Evolutionary conservation across 73 alveolate genomes (phyloP).

Genomic region (Paramecium sonneborni): DNA sequence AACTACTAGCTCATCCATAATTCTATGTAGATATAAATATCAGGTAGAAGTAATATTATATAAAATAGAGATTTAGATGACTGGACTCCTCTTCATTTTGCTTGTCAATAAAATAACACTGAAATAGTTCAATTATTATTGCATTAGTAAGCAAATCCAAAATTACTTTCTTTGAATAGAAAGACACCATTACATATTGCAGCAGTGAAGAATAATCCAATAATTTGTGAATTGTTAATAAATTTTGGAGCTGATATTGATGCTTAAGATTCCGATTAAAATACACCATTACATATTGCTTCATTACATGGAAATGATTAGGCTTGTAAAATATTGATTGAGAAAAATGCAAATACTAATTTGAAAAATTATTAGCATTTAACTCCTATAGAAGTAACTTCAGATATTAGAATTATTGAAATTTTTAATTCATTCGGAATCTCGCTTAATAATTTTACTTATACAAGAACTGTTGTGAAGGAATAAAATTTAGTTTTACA

Average conservation of each 20-base stretch:
- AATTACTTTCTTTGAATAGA: neutral
- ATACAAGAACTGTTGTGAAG: neutral
- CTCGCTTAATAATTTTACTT: neutral
- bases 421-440: slow-evolving; percentile 13
- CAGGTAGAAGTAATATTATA: neutral
- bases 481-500: neutral
- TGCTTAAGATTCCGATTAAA: slow-evolving; percentile 20
- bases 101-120: slow-evolving; percentile 16
- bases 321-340: neutral
- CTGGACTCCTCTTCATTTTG: slow-evolving; percentile 59
- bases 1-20: neutral
- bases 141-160: neutral
- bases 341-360: neutral
- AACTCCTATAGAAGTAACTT: slow-evolving; percentile 6
- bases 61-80: slow-evolving; percentile 45
- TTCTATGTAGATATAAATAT: neutral
- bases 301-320: neutral
- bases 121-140: slow-evolving; percentile 8
- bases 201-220: neutral
- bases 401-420: neutral
- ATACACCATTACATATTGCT: slow-evolving; percentile 62
- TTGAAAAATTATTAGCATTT: slow-evolving; percentile 10
- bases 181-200: slow-evolving; percentile 46
- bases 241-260: neutral
- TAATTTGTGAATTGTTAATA: neutral